phyloP scores from a whole-genome alignment of 106 monocot genomes.

The Triglochin maritima region DNA sequence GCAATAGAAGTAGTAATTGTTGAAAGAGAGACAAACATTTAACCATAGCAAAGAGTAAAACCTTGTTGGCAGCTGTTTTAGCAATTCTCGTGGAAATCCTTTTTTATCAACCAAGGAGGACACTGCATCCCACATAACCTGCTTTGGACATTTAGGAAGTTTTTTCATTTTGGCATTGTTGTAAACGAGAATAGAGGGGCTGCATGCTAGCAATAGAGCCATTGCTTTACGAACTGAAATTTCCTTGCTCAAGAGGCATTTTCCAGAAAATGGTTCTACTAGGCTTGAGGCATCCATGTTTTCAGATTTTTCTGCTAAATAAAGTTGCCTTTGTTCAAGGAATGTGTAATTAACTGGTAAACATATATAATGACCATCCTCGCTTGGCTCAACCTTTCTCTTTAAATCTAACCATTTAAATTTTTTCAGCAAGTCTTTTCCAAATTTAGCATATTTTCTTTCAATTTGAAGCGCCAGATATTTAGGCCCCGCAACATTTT shows the following conservation, averaged over 20 bases:
- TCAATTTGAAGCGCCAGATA: conserved; percentile 41
- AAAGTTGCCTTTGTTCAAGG: conserved; percentile 13
- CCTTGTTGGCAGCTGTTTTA: conserved; percentile 78
- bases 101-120: conserved; percentile 40
- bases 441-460: conserved; percentile 69
- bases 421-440: conserved; percentile 71
- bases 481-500: conserved; percentile 3
- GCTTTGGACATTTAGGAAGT: conserved; percentile 38
- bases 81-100: conserved; percentile 27
- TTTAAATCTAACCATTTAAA: conserved; percentile 74
- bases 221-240: conserved; percentile 26
- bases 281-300: conserved; percentile 5
- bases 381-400: conserved; percentile 46
- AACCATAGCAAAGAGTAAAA: neutral
- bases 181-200: conserved; percentile 32
- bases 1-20: too few relatives aligned
- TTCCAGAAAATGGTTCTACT: conserved; percentile 6
- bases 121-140: conserved; percentile 54
- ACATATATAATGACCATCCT: conserved; percentile 43
- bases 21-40: neutral
- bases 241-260: conserved; percentile 21
- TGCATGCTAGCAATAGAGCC: conserved; percentile 33
- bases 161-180: conserved; percentile 27
- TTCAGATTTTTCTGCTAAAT: conserved; percentile 7
- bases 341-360: conserved; percentile 48